These are phyloP conservation scores for Acanthamoeba castellanii DNA, from an alignment of 208 protist species.

Conservation along the genomic window DNA sequence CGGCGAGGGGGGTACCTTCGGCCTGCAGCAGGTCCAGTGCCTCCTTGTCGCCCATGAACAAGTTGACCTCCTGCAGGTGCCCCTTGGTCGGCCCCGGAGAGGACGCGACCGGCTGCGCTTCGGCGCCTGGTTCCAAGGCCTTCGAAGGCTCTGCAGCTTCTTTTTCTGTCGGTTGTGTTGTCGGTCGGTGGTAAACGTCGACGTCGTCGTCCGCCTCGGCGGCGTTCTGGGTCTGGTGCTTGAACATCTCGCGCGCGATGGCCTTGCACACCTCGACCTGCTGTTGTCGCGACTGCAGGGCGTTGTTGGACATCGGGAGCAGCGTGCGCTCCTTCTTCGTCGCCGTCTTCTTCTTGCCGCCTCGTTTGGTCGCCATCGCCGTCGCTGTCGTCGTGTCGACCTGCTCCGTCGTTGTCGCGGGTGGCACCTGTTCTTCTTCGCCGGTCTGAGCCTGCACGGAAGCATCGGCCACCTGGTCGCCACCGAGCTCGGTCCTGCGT, in stretches of 20 bases:
- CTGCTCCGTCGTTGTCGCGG: not conserved
- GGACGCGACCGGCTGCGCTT: too few species aligned
- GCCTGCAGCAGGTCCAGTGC: not conserved
- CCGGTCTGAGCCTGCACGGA: too few species aligned
- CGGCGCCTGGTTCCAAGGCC: not conserved
- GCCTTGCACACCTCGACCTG: slow-evolving; percentile 35
- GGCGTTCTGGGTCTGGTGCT: not conserved
- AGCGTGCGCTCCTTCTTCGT: slow-evolving; percentile 36
- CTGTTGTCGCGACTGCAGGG: slow-evolving; percentile 4
- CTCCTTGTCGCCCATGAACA: slow-evolving; percentile 22
- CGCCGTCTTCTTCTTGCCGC: not conserved
- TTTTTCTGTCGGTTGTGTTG: not conserved
- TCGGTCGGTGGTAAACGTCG: not conserved
- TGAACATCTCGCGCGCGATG: not conserved
- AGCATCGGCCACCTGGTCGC: too few species aligned
- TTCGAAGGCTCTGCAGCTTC: not conserved
- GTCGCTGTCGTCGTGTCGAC: not conserved
- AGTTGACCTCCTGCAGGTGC: slow-evolving; percentile 3
- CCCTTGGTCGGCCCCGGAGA: not conserved
- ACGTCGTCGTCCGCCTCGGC: not conserved
- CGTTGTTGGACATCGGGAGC: slow-evolving; percentile 20
- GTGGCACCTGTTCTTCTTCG: too few species aligned
- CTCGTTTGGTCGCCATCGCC: not conserved
- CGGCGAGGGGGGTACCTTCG: not conserved
- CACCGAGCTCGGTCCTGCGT: too few species aligned